Evolutionary conservation across 805 yeast species (phyloP), one percentile per base, ranked within the genome.

Genomic region (Deakozyma indianensis): DNA sequence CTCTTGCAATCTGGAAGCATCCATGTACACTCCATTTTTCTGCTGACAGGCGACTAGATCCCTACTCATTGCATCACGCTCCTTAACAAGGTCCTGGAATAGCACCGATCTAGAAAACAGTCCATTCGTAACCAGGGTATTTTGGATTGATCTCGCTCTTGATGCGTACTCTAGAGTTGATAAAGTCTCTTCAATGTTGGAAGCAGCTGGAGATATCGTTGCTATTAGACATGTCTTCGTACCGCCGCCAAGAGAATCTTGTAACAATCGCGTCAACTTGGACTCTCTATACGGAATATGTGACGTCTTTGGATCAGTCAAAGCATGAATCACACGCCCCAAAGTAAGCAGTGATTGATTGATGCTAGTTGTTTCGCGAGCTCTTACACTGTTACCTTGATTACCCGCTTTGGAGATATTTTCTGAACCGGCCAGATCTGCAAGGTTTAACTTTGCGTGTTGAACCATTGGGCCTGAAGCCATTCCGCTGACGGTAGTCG

Each of bases 361-460:
- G 53, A 87, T 82, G 49, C 80, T 83, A 55, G 83, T 83, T 0
- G 94, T 85, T 54, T 87, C 96, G 56, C 85, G 87, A 4, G 83
- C 63, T 1, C 79, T 70, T 52, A 76, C 77, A 1, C 90, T 92
- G 0, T 74, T 61, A 1, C 88, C 90, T 23, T 81, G 80, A 0
- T 83, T 75, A 1, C 92, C 90, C 0, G 92, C 77, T 51, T 78
- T 80, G 47, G 77, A 77, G 35, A 80, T 76, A 58, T 78, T 83
- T 60, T 88, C 95, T 21, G 90, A 79, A 3, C 95, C 95, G 0
- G 95, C 95, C 51, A 86, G 68, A 63, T 86, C 96, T 14, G 85
- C 90, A 27, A 86, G 61, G 52, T 73, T 70, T 25, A 90, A 73
- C 0, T 86, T 78, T 27, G 87, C 72, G 65, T 45, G 58, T 42